A percentile compares a stretch with the other conserved stretches of the same genome.
phyloP scores from a whole-genome alignment of 2,329 filamentous ascomycete species.

The Keithomyces neogunnii region DNA sequence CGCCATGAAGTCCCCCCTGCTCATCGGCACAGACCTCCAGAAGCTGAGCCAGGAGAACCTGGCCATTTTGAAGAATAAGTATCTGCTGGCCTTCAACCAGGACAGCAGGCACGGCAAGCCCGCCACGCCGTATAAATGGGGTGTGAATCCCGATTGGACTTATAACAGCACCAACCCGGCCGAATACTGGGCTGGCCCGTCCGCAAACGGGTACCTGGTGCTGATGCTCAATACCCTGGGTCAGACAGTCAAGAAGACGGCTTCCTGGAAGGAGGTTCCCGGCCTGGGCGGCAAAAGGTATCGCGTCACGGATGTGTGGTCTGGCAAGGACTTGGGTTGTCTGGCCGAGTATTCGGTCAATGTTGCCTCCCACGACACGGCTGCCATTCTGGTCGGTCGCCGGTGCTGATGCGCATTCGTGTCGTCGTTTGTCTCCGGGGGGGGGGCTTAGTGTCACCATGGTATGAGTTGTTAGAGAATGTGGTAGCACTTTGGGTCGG shows the following conservation, averaged over 20 bases:
- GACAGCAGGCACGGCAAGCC: conserved; percentile 23
- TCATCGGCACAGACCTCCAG: conserved; percentile 37
- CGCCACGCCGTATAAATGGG: conserved; percentile 38
- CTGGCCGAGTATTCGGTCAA: conserved; percentile 19
- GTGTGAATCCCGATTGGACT: conserved; percentile 38
- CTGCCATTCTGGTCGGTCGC: conserved; percentile 13
- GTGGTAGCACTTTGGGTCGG: too few relatives aligned
- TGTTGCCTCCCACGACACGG: conserved; percentile 27
- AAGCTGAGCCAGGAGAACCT: conserved; percentile 26
- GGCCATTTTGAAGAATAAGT: conserved; percentile 32
- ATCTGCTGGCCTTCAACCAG: conserved; percentile 35
- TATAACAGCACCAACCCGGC: conserved; percentile 39
- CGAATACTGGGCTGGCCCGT: conserved; percentile 39
- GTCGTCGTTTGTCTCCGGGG: too few relatives aligned
- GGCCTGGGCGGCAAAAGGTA: conserved; percentile 25
- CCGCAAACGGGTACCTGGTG: conserved; percentile 33
- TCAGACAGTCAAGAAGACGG: conserved; percentile 23
- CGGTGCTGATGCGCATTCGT: neutral
- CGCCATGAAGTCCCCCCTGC: conserved; percentile 38
- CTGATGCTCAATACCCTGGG: conserved; percentile 37
- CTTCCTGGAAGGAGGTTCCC: conserved; percentile 34
- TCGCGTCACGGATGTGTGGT: conserved; percentile 37
- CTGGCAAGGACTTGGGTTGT: conserved; percentile 28
- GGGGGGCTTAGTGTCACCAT: too few relatives aligned
- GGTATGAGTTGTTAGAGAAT: too few relatives aligned